Conservation (phyloP, 1,284 basidiomycete species). For the Rhodotorula sp. region DNA sequence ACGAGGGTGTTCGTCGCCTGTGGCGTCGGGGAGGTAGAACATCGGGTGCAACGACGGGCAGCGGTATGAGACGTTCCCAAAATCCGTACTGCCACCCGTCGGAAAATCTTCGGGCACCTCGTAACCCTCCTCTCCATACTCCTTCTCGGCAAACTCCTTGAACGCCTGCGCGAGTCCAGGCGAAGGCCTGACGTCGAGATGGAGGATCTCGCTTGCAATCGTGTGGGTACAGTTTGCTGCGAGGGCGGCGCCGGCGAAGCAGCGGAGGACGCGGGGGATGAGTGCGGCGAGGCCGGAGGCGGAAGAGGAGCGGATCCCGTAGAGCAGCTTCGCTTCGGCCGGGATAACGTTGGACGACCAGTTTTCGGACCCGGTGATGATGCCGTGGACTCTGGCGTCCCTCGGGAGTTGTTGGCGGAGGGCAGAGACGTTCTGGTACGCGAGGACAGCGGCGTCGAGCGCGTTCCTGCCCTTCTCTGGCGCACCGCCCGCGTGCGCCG, state of each 20-base stretch:
- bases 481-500: slow-evolving; percentile 68
- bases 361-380: slow-evolving; percentile 51
- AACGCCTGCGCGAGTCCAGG: neutral
- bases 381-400: slow-evolving; percentile 63
- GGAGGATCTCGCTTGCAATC: neutral
- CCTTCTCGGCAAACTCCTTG: neutral
- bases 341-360: slow-evolving; percentile 9
- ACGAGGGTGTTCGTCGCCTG: slow-evolving; percentile 4
- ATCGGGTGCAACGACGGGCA: slow-evolving; percentile 48
- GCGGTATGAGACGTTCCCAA: slow-evolving; percentile 49
- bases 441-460: slow-evolving; percentile 75
- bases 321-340: neutral
- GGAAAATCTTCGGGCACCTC: slow-evolving; percentile 30
- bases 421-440: slow-evolving; percentile 69
- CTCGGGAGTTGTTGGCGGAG: slow-evolving; percentile 71
- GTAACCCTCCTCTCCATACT: slow-evolving; percentile 3
- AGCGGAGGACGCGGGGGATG: neutral
- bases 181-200: slow-evolving; percentile 2
- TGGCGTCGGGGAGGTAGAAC: slow-evolving; percentile 44
- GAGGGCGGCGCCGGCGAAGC: slow-evolving; percentile 4
- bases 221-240: neutral
- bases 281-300: neutral
- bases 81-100: slow-evolving; percentile 46
- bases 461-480: slow-evolving; percentile 84
- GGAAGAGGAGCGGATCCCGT: neutral